A percentile compares a stretch with the other conserved stretches of the same genome.
Evolutionary conservation across 2,329 filamentous ascomycete genomes (phyloP).

Genomic region (Meredithiella fracta): DNA sequence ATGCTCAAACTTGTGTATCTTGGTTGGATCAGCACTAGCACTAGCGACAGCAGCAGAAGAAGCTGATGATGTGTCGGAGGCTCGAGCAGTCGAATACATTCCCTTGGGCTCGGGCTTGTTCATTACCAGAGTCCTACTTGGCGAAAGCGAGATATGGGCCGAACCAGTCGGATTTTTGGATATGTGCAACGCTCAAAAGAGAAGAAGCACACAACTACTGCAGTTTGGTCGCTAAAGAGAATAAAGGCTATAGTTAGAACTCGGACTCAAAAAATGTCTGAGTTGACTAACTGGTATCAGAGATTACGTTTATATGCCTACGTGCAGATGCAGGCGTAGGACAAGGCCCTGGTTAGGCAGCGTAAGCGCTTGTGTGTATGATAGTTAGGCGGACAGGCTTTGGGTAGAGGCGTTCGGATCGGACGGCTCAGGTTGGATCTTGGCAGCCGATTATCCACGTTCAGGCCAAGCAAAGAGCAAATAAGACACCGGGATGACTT

Average conservation of each 20-base stretch:
- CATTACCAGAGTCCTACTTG: constrained; percentile 1
- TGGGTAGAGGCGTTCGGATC: constrained; percentile 5
- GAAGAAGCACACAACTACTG: too few relatives aligned
- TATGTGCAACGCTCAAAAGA: too few relatives aligned
- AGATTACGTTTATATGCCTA: neutral
- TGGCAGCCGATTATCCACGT: constrained; percentile 5
- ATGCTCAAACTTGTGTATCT: neutral
- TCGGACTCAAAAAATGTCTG: too few relatives aligned
- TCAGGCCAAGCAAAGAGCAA: neutral
- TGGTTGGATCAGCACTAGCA: neutral
- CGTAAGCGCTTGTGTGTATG: neutral
- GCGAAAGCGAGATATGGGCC: neutral
- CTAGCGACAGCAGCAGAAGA: constrained; percentile 5
- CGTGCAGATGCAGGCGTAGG: neutral
- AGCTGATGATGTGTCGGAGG: neutral
- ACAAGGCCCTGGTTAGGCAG: neutral
- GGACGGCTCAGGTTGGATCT: constrained; percentile 8
- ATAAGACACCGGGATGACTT: constrained; percentile 2
- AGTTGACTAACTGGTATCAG: neutral
- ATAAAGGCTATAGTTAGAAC: too few relatives aligned
- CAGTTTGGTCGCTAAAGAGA: too few relatives aligned
- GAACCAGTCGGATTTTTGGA: neutral
- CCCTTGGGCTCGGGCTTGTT: constrained; percentile 1
- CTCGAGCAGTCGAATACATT: constrained; percentile 1
- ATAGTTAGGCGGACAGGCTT: neutral